phyloP scores from a whole-genome alignment of 2,329 filamentous ascomycete genomes.

The Sporothrix pallida region DNA sequence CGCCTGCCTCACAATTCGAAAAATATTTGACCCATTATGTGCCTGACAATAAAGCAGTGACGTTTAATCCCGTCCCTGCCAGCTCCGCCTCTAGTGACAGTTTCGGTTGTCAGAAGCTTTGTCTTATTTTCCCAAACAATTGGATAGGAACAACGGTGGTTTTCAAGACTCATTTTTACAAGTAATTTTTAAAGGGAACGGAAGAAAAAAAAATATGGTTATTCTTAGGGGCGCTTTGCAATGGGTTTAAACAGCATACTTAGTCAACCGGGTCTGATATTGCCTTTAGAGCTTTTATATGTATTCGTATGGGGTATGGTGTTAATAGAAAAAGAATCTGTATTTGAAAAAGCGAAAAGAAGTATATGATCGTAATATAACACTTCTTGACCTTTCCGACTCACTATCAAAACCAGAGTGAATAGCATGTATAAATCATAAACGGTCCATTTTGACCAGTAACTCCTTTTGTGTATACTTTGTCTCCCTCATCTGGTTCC shows the following conservation, averaged over 20 bases:
- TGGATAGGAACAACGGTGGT: slow-evolving; percentile 17
- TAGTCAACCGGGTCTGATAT: not conserved
- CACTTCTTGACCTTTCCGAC: not conserved
- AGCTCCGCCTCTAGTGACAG: too few relatives aligned
- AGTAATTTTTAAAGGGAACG: not conserved
- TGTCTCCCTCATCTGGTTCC: not conserved
- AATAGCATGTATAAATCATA: not conserved
- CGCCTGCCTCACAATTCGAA: too few relatives aligned
- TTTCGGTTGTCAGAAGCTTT: too few relatives aligned
- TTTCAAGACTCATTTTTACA: not conserved
- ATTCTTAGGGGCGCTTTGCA: not conserved
- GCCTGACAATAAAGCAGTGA: too few relatives aligned
- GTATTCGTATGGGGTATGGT: slow-evolving; percentile 14
- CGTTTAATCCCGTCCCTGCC: too few relatives aligned
- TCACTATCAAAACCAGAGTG: not conserved
- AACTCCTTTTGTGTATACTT: slow-evolving; percentile 20
- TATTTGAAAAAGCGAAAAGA: not conserved
- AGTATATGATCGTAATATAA: not conserved
- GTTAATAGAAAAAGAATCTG: not conserved
- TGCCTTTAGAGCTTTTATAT: not conserved
- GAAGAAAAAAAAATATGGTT: not conserved
- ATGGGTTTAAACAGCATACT: not conserved
- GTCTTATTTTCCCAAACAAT: not conserved
- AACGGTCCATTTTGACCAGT: not conserved
- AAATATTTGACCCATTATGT: too few relatives aligned